Evolutionary conservation across 306 rosid genomes (phyloP).

Genomic region (Argentina anserina): DNA sequence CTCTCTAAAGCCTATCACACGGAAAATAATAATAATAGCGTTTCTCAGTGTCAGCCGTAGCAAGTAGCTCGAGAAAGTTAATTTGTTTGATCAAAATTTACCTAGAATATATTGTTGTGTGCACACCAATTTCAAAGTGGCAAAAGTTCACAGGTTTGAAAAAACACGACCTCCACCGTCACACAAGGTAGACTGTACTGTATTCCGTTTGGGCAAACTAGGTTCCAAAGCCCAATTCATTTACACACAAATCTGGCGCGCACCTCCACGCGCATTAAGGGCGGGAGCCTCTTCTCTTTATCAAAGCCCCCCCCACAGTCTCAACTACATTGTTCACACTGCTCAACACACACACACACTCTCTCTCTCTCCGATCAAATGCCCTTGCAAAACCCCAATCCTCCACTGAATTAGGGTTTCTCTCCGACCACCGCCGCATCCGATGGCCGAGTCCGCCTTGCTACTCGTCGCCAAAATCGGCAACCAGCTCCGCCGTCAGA

Average conservation of each 20-base stretch:
- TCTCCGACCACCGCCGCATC: slow-evolving; percentile 8
- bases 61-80: no score
- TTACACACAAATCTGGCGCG: no score
- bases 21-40: no score
- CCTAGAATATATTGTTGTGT: no score
- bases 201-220: no score
- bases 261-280: slow-evolving; percentile 27
- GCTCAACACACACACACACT: neutral
- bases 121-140: no score
- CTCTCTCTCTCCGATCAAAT: neutral
- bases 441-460: slow-evolving; percentile 55
- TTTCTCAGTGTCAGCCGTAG: no score
- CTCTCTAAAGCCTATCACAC: no score
- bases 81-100: no score
- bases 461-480: slow-evolving; percentile 58
- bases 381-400: neutral
- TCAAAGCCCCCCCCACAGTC: neutral
- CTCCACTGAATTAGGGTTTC: slow-evolving; percentile 11
- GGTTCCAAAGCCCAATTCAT: neutral
- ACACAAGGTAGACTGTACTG: no score
- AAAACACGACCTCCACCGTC: no score
- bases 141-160: no score
- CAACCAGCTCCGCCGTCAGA: slow-evolving; percentile 41
- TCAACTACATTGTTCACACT: neutral
- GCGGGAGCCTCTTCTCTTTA: slow-evolving; percentile 41